Conservation (phyloP, 2,329 filamentous ascomycete species). For the Cylindrodendrum hubeiense region DNA sequence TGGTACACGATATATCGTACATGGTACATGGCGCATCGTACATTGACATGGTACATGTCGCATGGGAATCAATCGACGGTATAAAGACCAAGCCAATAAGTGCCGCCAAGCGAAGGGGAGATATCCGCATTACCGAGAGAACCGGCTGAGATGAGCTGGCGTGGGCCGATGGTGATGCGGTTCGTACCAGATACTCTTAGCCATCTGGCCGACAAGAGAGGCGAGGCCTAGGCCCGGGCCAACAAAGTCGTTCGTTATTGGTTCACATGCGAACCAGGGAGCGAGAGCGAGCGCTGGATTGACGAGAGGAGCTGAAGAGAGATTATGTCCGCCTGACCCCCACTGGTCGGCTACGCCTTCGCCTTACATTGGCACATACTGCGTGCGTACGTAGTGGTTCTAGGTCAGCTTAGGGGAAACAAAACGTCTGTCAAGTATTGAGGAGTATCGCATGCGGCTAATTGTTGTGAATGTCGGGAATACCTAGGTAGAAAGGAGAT, state of each 20-base stretch:
- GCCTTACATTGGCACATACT: neutral
- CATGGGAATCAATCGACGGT: neutral
- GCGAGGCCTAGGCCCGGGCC: neutral
- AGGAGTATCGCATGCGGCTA: too few species aligned
- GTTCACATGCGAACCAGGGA: neutral
- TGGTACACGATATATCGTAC: neutral
- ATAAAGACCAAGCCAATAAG: neutral
- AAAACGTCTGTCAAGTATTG: too few species aligned
- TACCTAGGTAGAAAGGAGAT: too few species aligned
- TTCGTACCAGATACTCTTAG: neutral
- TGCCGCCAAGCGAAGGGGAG: neutral
- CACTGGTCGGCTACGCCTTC: neutral
- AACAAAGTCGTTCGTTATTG: neutral
- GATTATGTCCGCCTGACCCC: neutral
- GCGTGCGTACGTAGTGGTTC: too few species aligned
- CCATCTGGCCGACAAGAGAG: neutral
- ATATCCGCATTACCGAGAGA: conserved; percentile 1
- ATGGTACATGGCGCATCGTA: neutral
- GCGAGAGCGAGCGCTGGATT: neutral
- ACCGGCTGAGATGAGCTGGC: conserved; percentile 10
- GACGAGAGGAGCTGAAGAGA: neutral
- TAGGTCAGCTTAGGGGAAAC: too few species aligned
- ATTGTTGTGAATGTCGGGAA: too few species aligned
- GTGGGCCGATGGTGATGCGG: conserved; percentile 3
- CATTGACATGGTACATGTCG: neutral